These are phyloP conservation scores for Hymenoscyphus repandus DNA, from an alignment of 2,329 filamentous ascomycete genomes.

Conservation along the genomic window DNA sequence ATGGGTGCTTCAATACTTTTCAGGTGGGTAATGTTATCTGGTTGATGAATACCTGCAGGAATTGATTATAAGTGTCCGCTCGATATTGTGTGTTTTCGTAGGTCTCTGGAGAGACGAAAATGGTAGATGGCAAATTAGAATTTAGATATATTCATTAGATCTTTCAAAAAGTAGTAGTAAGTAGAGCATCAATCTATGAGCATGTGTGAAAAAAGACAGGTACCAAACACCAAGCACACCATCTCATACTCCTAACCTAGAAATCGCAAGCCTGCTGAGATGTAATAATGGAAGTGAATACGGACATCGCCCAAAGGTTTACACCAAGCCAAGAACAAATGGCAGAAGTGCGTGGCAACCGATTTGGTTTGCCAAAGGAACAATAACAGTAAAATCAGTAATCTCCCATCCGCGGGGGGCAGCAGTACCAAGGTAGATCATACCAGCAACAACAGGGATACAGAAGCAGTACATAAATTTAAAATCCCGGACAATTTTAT, in stretches of 20 bases:
- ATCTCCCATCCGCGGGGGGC: conserved; percentile 47
- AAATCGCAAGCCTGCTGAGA: background rate
- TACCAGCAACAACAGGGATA: conserved; percentile 19
- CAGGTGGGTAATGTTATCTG: no score
- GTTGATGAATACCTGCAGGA: no score
- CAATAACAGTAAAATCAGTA: conserved; percentile 52
- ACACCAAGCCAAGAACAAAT: background rate
- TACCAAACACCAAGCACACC: no score
- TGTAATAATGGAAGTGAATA: background rate
- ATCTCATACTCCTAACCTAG: background rate
- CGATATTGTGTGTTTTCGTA: no score
- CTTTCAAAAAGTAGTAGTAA: no score
- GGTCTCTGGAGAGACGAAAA: no score
- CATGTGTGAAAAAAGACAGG: no score
- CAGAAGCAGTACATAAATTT: conserved; percentile 41
- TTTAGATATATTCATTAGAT: no score
- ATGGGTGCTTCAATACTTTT: no score
- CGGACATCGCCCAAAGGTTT: background rate
- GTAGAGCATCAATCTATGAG: no score
- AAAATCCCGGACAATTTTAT: conserved; percentile 51
- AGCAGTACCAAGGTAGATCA: conserved; percentile 25
- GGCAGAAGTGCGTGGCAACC: conserved; percentile 1
- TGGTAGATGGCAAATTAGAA: no score
- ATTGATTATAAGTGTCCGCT: no score
- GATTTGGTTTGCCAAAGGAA: conserved; percentile 43